Conservation (phyloP, 2,329 filamentous ascomycete species). For the Sclerotinia glacialis region DNA sequence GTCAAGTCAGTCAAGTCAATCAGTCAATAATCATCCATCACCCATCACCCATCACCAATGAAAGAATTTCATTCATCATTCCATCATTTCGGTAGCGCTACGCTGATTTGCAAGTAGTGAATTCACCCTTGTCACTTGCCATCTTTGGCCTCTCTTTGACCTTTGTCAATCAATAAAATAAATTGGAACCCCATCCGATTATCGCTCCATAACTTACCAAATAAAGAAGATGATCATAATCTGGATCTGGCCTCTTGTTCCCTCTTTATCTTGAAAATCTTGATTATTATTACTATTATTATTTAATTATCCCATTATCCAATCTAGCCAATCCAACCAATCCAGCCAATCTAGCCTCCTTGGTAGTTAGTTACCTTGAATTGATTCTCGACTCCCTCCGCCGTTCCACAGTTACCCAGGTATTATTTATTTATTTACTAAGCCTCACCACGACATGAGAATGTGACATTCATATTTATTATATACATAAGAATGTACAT, state of each 20-base stretch:
- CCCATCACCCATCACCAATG: background rate
- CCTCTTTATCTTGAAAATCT: background rate
- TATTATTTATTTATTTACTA: no score
- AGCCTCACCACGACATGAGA: background rate
- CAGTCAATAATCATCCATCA: no score
- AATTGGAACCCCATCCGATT: background rate
- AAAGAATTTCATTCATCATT: background rate
- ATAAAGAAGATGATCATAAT: background rate
- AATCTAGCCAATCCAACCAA: background rate
- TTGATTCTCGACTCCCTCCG: no score
- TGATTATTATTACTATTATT: no score
- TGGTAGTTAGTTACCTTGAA: no score
- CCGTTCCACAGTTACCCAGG: no score
- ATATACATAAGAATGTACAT: background rate
- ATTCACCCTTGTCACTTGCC: background rate
- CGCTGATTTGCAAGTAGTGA: background rate
- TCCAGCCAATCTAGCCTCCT: background rate
- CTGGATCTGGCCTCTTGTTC: slow-evolving; percentile 12
- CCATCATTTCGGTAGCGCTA: slow-evolving; percentile 8
- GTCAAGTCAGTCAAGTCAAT: no score
- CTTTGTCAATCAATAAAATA: background rate
- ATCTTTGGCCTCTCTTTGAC: background rate
- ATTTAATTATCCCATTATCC: background rate
- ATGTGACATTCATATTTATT: background rate
- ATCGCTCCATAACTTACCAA: background rate